Percentiles rank a stretch among this genome's conserved stretches.
Evolutionary conservation across 345 rosid genomes (phyloP).

Genomic region (Lepidium didymum): DNA sequence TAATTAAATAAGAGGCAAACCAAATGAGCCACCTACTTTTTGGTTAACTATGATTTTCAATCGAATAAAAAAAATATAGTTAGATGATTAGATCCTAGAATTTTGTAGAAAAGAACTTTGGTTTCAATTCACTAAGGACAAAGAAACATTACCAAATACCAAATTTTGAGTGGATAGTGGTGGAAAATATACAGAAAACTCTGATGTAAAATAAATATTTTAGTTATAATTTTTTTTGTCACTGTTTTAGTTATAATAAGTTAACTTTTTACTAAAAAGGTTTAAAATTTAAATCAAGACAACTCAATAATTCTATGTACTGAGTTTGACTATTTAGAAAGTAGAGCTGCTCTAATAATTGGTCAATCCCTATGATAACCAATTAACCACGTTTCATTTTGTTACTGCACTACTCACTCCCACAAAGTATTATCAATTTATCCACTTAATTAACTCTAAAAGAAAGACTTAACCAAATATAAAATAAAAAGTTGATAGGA

Average conservation of each 20-base stretch:
- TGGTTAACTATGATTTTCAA: too few species aligned
- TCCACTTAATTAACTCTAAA: too few species aligned
- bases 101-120: background rate
- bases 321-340: background rate
- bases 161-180: background rate
- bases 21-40: too few species aligned
- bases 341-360: background rate
- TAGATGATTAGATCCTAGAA: background rate
- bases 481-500: too few species aligned
- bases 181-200: background rate
- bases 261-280: background rate
- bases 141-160: background rate
- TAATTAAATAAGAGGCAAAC: too few species aligned
- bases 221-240: too few species aligned
- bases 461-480: too few species aligned
- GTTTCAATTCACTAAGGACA: background rate
- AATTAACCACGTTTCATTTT: background rate
- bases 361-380: background rate
- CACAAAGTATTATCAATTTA: background rate
- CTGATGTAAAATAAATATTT: background rate
- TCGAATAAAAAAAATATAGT: background rate
- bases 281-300: background rate
- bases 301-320: background rate
- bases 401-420: background rate
- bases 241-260: too few species aligned